Percentiles rank a stretch among this genome's conserved stretches.
Conservation (phyloP, 257 asterid genomes). For the Plectranthus barbatus region DNA sequence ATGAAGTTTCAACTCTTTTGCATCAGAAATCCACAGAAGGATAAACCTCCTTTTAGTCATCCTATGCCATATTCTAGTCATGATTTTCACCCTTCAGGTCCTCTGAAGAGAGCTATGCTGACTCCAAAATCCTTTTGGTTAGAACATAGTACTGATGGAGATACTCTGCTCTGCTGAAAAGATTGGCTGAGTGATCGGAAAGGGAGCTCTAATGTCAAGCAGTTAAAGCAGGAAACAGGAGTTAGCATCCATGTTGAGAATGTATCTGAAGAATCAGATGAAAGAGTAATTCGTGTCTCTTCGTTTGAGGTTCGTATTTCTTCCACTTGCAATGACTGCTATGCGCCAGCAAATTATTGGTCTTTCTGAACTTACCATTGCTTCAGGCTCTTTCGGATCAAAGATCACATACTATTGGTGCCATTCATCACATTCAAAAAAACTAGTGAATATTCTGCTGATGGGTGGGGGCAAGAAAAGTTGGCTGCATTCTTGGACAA, state of each 20-base stretch:
- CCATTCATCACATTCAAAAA: conserved; percentile 70
- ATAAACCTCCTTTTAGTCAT: conserved; percentile 44
- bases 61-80: conserved; percentile 32
- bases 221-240: conserved; percentile 67
- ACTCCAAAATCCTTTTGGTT: conserved; percentile 45
- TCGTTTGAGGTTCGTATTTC: conserved; percentile 52
- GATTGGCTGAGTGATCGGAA: conserved; percentile 82
- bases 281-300: conserved; percentile 64
- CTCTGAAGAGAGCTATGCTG: conserved; percentile 33
- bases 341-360: conserved; percentile 1
- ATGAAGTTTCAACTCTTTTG: conserved; percentile 63
- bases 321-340: conserved; percentile 4
- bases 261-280: conserved; percentile 42
- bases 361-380: conserved; percentile 27
- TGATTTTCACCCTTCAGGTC: conserved; percentile 42
- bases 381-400: conserved; percentile 52
- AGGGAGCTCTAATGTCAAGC: conserved; percentile 61
- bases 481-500: conserved; percentile 88
- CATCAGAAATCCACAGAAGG: conserved; percentile 74
- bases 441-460: conserved; percentile 54
- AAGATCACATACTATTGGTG: conserved; percentile 64
- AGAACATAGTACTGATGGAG: conserved; percentile 37
- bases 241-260: conserved; percentile 56
- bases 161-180: conserved; percentile 61
- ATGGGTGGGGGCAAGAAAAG: conserved; percentile 65